Conservation (phyloP, 2,329 filamentous ascomycete species). For the Immersiporthe knoxdaviesiana region DNA sequence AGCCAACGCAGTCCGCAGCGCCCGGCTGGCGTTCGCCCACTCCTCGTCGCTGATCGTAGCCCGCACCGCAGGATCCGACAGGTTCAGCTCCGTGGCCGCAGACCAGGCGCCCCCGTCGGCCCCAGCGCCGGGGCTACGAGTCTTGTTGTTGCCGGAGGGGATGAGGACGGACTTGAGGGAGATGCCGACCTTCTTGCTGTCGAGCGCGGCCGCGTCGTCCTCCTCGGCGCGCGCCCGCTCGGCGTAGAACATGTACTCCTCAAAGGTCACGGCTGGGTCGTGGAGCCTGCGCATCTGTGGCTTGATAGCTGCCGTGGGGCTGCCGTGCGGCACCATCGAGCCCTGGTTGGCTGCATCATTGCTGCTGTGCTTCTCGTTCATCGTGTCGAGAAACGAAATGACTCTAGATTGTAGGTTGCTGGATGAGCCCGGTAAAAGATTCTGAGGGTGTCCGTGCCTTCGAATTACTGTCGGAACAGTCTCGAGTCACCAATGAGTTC, state of each 20-base stretch:
- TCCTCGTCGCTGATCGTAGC: constrained; percentile 24
- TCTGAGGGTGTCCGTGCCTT: not conserved
- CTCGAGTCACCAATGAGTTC: not conserved
- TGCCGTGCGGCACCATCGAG: not conserved
- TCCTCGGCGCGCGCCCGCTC: constrained; percentile 25
- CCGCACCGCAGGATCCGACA: constrained; percentile 22
- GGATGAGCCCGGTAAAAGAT: not conserved
- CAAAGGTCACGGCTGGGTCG: constrained; percentile 25
- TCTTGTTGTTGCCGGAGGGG: constrained; percentile 16
- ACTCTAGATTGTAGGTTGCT: not conserved
- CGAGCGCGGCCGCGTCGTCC: constrained; percentile 14
- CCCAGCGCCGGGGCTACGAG: not conserved
- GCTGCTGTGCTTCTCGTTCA: not conserved
- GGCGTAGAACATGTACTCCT: constrained; percentile 30
- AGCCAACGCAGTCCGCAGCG: constrained; percentile 47
- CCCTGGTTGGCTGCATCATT: constrained; percentile 4
- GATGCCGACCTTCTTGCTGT: constrained; percentile 5
- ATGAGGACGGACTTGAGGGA: constrained; percentile 23
- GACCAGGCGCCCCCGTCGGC: constrained; percentile 19
- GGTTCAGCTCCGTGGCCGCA: constrained; percentile 24
- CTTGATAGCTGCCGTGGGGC: constrained; percentile 10
- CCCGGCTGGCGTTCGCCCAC: constrained; percentile 36
- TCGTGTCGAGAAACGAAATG: not conserved
- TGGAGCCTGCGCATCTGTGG: constrained; percentile 26
- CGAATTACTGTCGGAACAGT: not conserved